Conservation (phyloP, 495 filamentous ascomycete species). For the Penicillium goetzii region DNA sequence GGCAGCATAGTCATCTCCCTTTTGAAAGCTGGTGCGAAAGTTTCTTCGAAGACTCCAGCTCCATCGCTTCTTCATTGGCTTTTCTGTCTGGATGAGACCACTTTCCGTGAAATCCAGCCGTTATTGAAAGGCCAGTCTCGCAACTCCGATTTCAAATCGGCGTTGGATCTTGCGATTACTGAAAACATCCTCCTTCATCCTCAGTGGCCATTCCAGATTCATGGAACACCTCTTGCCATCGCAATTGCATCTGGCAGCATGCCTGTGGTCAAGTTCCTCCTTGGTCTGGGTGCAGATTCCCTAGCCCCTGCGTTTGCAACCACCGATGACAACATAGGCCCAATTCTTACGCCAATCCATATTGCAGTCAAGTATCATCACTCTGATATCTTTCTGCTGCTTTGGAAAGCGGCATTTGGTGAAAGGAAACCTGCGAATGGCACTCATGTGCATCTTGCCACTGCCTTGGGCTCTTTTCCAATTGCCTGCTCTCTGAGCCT, state of each 20-base stretch:
- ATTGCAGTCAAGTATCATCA: slow-evolving; percentile 33
- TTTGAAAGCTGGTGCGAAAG: slow-evolving; percentile 1
- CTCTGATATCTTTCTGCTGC: slow-evolving; percentile 21
- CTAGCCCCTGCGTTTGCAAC: slow-evolving; percentile 3
- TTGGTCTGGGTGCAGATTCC: slow-evolving; percentile 17
- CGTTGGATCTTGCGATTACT: slow-evolving; percentile 19
- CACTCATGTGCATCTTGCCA: background rate
- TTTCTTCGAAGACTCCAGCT: slow-evolving; percentile 1
- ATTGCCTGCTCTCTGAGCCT: slow-evolving; percentile 26
- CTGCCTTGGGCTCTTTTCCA: slow-evolving; percentile 10
- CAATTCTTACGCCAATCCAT: slow-evolving; percentile 32
- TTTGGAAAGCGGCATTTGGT: slow-evolving; percentile 20
- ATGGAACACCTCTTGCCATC: slow-evolving; percentile 32
- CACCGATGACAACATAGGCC: slow-evolving; percentile 10
- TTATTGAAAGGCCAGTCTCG: background rate
- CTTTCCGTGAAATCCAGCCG: background rate
- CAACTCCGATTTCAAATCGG: background rate
- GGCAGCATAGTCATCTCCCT: background rate
- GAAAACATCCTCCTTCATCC: slow-evolving; percentile 18
- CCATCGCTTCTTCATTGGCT: slow-evolving; percentile 23
- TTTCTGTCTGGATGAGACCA: slow-evolving; percentile 22
- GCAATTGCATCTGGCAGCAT: slow-evolving; percentile 24
- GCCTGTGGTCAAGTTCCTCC: slow-evolving; percentile 21
- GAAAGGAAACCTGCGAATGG: background rate
- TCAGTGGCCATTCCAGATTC: slow-evolving; percentile 33